These are phyloP conservation scores for Malassezia yamatoensis DNA, from an alignment of 1,284 basidiomycete species.

Conservation along the genomic window DNA sequence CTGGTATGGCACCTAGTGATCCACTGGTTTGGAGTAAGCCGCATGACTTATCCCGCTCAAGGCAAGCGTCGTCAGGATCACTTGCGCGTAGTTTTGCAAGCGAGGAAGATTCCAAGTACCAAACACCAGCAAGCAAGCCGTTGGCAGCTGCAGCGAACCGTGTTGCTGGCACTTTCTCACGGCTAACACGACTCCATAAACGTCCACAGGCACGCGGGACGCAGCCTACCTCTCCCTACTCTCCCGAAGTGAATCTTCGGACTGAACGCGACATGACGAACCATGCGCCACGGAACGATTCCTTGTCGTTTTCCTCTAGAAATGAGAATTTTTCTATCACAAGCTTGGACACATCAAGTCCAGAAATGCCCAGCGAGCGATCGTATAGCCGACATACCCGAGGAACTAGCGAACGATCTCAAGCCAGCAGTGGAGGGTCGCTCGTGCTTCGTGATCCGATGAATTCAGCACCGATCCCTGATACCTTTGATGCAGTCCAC, in stretches of 20 bases:
- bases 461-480: neutral
- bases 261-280: neutral
- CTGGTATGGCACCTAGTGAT: neutral
- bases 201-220: neutral
- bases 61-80: neutral
- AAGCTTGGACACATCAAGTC: neutral
- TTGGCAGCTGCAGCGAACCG: conserved; percentile 11
- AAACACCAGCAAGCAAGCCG: conserved; percentile 2
- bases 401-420: conserved; percentile 5
- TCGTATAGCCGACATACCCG: neutral
- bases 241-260: conserved; percentile 2
- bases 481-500: neutral
- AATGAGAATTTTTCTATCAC: neutral
- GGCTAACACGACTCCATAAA: conserved; percentile 11
- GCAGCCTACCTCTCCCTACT: neutral
- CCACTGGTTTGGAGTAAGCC: no score
- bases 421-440: neutral
- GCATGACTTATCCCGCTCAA: neutral
- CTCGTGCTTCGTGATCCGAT: neutral
- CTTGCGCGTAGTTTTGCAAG: conserved; percentile 1
- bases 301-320: neutral
- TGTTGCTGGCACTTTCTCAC: conserved; percentile 14
- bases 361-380: neutral
- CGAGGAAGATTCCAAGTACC: neutral
- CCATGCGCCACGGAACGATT: neutral